Conservation (phyloP, 345 rosid genomes). For the Jatropha curcas region DNA sequence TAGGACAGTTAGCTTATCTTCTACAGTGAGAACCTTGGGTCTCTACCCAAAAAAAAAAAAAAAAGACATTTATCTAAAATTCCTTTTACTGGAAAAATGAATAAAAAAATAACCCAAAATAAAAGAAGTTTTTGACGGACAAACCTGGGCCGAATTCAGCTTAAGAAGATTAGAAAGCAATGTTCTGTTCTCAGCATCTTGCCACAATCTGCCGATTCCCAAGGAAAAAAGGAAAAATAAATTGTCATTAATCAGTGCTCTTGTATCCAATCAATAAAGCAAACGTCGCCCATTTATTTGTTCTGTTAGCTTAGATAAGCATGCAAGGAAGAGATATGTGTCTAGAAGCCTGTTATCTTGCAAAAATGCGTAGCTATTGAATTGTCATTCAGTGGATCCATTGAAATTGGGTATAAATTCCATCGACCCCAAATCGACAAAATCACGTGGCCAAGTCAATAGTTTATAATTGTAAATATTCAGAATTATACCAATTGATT, state of each 20-base stretch:
- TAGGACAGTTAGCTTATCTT: slow-evolving; percentile 68
- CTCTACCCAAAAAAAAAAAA: slow-evolving; percentile 43
- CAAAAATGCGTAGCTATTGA: neutral
- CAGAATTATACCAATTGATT: neutral
- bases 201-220: slow-evolving; percentile 76
- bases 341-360: neutral
- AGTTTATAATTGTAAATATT: neutral
- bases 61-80: neutral
- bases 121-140: neutral
- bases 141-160: slow-evolving; percentile 72
- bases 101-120: neutral
- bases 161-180: slow-evolving; percentile 64
- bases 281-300: neutral
- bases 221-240: neutral
- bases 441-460: neutral
- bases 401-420: neutral
- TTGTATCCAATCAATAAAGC: slow-evolving; percentile 2
- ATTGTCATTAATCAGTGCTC: neutral
- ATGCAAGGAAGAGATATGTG: no score
- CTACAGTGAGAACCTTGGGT: slow-evolving; percentile 86
- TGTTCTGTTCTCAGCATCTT: slow-evolving; percentile 85
- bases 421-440: neutral
- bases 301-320: neutral
- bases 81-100: neutral
- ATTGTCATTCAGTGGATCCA: neutral